phyloP scores from a whole-genome alignment of 257 asterid genomes.

The Nicotiana obtusifolia region DNA sequence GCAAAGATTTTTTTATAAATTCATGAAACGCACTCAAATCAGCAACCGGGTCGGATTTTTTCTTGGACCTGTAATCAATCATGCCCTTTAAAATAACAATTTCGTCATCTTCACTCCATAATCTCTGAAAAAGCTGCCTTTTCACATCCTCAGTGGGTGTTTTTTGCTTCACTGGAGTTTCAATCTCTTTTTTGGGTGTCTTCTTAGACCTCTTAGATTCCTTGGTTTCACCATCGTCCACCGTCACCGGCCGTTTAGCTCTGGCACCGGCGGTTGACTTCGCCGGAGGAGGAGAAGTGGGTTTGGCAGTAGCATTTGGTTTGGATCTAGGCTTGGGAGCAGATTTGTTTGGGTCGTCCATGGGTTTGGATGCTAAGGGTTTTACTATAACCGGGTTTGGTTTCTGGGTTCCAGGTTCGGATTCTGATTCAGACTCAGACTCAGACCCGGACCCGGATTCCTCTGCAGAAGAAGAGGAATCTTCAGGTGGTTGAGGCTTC shows the following conservation, averaged over 20 bases:
- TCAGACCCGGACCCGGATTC: conserved; percentile 19
- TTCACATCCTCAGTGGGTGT: conserved; percentile 22
- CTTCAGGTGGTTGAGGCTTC: conserved; percentile 14
- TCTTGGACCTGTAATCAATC: conserved; percentile 32
- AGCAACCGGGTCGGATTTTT: conserved; percentile 32
- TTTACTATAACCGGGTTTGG: not conserved
- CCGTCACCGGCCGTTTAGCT: conserved; percentile 35
- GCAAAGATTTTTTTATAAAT: conserved; percentile 42
- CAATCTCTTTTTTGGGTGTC: conserved; percentile 22
- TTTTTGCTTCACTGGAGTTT: conserved; percentile 13
- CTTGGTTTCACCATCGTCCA: conserved; percentile 21
- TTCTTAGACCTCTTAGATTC: conserved; percentile 43
- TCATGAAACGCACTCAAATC: conserved; percentile 43
- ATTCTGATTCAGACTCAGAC: conserved; percentile 41
- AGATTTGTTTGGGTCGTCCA: not conserved
- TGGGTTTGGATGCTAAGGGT: conserved; percentile 10
- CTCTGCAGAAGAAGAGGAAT: conserved; percentile 28
- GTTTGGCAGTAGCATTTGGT: not conserved
- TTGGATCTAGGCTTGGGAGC: conserved; percentile 14
- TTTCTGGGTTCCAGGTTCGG: conserved; percentile 19
- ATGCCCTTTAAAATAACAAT: conserved; percentile 47
- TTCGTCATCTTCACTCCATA: conserved; percentile 68
- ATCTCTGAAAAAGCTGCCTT: conserved; percentile 41
- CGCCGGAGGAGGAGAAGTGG: not conserved
- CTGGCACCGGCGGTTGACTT: conserved; percentile 23